Percentiles rank a stretch among this genome's conserved stretches.
Evolutionary conservation across 805 yeast species (phyloP).

Genomic region (Saturnispora halmiae): DNA sequence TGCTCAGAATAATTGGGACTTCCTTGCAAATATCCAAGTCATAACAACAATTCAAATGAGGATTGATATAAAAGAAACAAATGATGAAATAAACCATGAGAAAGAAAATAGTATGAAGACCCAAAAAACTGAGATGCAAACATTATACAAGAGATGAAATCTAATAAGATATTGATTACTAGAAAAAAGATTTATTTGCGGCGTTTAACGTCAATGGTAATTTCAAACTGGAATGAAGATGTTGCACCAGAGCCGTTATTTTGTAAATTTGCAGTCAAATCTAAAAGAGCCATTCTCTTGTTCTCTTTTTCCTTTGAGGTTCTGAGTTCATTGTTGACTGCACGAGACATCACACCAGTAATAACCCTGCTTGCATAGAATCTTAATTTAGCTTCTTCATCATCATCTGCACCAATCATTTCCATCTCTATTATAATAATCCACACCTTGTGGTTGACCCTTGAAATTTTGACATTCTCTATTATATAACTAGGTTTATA

Average conservation of each 20-base stretch:
- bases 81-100: too few species aligned
- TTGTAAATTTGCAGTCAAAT: constrained; percentile 23
- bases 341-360: constrained; percentile 25
- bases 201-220: constrained; percentile 34
- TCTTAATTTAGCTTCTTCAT: constrained; percentile 53
- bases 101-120: neutral
- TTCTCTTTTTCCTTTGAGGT: neutral
- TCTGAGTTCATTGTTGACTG: constrained; percentile 12
- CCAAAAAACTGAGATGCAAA: too few species aligned
- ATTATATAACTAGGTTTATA: constrained; percentile 44
- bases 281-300: constrained; percentile 12
- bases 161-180: too few species aligned
- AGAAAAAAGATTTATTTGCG: too few species aligned
- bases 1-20: neutral
- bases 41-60: neutral
- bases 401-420: constrained; percentile 65
- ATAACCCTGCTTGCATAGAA: constrained; percentile 40
- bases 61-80: neutral
- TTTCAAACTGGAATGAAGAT: constrained; percentile 29
- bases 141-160: too few species aligned
- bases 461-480: constrained; percentile 43
- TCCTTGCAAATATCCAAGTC: neutral
- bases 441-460: constrained; percentile 53
- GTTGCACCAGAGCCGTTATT: too few species aligned
- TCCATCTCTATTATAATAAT: constrained; percentile 46